A percentile compares a stretch with the other conserved stretches of the same genome.
phyloP scores from a whole-genome alignment of 1,284 basidiomycete species.

The Cystobasidium sp. region DNA sequence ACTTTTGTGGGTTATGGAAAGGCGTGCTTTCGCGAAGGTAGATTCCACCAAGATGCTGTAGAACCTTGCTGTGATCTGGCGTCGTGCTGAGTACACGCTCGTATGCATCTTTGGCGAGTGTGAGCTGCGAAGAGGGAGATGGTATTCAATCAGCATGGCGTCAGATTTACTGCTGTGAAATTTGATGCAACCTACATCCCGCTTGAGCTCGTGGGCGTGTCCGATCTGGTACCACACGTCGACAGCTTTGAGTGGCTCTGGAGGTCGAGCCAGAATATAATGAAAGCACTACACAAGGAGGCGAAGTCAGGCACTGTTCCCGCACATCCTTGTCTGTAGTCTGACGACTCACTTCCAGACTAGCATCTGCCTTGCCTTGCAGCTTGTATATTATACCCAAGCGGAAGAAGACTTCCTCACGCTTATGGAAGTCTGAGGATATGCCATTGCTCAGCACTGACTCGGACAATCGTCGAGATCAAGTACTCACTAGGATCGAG shows the following conservation, averaged over 20 bases:
- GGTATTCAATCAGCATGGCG: neutral
- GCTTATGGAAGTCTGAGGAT: slow-evolving; percentile 88
- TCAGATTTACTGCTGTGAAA: neutral
- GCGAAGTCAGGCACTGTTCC: neutral
- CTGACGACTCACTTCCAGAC: slow-evolving; percentile 65
- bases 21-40: slow-evolving; percentile 92
- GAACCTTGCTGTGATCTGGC: slow-evolving; percentile 91
- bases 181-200: slow-evolving; percentile 69
- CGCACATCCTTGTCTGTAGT: neutral
- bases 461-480: slow-evolving; percentile 2
- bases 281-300: slow-evolving; percentile 72
- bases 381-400: slow-evolving; percentile 99
- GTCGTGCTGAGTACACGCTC: slow-evolving; percentile 94
- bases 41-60: slow-evolving; percentile 97
- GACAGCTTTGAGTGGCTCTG: slow-evolving; percentile 90
- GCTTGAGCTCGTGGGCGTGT: slow-evolving; percentile 95
- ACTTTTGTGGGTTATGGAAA: slow-evolving; percentile 93
- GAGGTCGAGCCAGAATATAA: slow-evolving; percentile 92
- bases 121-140: slow-evolving; percentile 65
- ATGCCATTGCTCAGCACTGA: neutral
- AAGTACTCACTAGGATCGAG: slow-evolving; percentile 85
- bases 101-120: slow-evolving; percentile 90
- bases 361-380: slow-evolving; percentile 86
- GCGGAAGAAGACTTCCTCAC: slow-evolving; percentile 97
- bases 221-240: slow-evolving; percentile 99